These are phyloP conservation scores for Aspergillus cavernicola DNA, from an alignment of 495 filamentous ascomycete species.

Conservation along the genomic window DNA sequence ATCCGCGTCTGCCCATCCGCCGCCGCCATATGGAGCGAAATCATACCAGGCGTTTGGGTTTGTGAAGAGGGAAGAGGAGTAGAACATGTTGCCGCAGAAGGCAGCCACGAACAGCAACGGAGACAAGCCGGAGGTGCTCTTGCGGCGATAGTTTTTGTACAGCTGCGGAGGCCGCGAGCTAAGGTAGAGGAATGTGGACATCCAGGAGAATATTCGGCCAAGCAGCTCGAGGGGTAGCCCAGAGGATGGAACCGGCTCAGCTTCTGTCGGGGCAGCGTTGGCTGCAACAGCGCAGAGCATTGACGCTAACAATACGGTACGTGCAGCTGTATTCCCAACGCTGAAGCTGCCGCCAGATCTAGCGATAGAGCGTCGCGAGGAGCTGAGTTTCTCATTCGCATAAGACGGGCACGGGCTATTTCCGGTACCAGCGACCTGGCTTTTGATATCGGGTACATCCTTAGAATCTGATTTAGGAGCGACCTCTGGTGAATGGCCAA, in stretches of 20 bases:
- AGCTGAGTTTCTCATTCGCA: conserved; percentile 37
- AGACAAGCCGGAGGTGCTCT: conserved; percentile 66
- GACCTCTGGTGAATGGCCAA: conserved; percentile 13
- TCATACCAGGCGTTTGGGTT: conserved; percentile 67
- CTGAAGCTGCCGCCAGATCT: conserved; percentile 25
- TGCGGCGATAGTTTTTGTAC: conserved; percentile 62
- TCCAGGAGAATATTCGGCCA: conserved; percentile 61
- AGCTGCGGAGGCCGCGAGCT: conserved; percentile 69
- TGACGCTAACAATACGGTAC: conserved; percentile 43
- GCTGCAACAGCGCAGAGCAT: conserved; percentile 44
- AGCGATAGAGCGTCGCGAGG: conserved; percentile 29
- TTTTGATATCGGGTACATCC: conserved; percentile 30
- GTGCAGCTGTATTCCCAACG: conserved; percentile 35
- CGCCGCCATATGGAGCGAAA: conserved; percentile 58
- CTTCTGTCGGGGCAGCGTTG: conserved; percentile 40
- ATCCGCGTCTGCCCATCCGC: conserved; percentile 60
- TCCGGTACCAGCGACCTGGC: conserved; percentile 16
- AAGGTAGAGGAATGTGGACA: conserved; percentile 64
- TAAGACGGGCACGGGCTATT: conserved; percentile 30
- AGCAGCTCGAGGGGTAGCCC: conserved; percentile 39
- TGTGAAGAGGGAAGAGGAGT: conserved; percentile 60
- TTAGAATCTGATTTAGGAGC: conserved; percentile 25
- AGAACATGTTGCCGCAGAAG: conserved; percentile 71
- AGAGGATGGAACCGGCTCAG: conserved; percentile 14
- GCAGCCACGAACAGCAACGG: conserved; percentile 66